These are phyloP conservation scores for Penicillium sp. DNA, from an alignment of 2,329 filamentous ascomycete genomes.

Conservation along the genomic window DNA sequence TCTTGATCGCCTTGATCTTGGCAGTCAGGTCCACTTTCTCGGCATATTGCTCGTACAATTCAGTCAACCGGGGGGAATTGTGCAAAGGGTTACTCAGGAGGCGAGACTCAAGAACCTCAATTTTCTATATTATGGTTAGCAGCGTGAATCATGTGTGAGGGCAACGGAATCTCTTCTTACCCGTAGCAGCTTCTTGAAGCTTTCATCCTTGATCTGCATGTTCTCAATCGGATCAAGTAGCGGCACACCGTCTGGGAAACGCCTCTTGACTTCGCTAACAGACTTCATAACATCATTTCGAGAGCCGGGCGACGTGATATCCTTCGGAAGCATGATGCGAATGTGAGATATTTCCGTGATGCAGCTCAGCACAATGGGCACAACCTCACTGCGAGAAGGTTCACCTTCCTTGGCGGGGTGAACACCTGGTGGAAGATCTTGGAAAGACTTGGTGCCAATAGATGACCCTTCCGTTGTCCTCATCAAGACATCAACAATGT, in stretches of 20 bases:
- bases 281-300: conserved; percentile 66
- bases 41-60: conserved; percentile 83
- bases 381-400: conserved; percentile 71
- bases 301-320: conserved; percentile 67
- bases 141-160: background rate
- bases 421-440: conserved; percentile 65
- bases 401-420: conserved; percentile 62
- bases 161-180: conserved; percentile 39
- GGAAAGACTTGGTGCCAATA: conserved; percentile 57
- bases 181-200: conserved; percentile 83
- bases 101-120: conserved; percentile 91
- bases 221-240: conserved; percentile 91
- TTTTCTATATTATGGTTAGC: conserved; percentile 64
- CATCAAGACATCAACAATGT: conserved; percentile 80
- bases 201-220: conserved; percentile 90
- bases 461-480: conserved; percentile 55
- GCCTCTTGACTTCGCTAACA: conserved; percentile 74
- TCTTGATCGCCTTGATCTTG: conserved; percentile 85
- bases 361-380: conserved; percentile 83
- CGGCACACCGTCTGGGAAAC: conserved; percentile 90
- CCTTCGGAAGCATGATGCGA: conserved; percentile 77
- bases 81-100: conserved; percentile 87
- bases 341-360: conserved; percentile 82
- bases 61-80: conserved; percentile 78
- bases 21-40: conserved; percentile 72